Base-by-base conservation (phyloP, 495 filamentous ascomycete genomes). In the Aspergillus funiculosus region DNA sequence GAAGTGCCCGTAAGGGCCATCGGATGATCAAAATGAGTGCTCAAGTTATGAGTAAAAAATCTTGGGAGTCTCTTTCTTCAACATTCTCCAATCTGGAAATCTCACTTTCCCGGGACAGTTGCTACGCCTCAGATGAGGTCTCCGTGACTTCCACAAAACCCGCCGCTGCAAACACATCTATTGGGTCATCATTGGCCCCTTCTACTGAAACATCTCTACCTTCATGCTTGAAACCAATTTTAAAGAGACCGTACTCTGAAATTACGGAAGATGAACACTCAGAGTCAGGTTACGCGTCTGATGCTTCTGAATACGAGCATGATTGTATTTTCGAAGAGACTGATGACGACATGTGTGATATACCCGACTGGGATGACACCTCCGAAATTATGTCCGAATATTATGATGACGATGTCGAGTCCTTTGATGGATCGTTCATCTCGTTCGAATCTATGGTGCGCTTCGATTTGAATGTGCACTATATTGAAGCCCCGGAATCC, bases 21-120 rank as follows among this genome's bases (percentile, higher is more conserved):
- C n/a, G 22, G 10, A 24, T 14, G 19, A 22, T 48, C 46, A 56
- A 43, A 39, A 69, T 69, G 62, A 54, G 55, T 39, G 45, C 39
- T 27, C 46, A 54, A 18, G 48, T 27, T 29, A 54, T 51, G 48
- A 58, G 59, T 44, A 54, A 52, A 52, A 60, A 60, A 47, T 70
- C 64, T 18, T 71, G 66, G 67, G 67, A 70, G 31, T 69, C 68
- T 44, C 58, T 69, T 28, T 67, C 68, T n/a, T 68, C 70, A 34
- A 56, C 58, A 3, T 67, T 69, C 22, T 63, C 64, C 18, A 45
- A 60, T 17, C 58, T 70, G 21, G 67, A 73, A 17, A 56, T 68
- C n/a, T 72, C 69, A 7, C 57, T 68, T 27, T 68, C 67, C 19
- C 69, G 68, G 6, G 70, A 72, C 55, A 72, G 68, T 43, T 71